Conservation (phyloP, 2,329 filamentous ascomycete genomes). For the Diplodia intermedia region DNA sequence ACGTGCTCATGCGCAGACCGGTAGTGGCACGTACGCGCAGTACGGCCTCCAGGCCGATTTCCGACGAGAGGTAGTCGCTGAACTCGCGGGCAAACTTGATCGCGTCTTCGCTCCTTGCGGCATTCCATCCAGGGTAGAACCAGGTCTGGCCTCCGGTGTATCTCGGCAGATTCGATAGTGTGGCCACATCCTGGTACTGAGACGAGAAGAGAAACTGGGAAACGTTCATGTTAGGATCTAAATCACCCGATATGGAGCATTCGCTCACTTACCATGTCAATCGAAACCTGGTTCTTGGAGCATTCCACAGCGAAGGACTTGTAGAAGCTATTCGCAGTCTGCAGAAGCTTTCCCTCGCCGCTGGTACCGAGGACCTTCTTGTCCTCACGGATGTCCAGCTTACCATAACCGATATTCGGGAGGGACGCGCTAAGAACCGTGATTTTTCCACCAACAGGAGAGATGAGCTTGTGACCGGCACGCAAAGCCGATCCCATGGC, state of each 20-base stretch:
- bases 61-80: conserved; percentile 93
- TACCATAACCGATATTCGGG: conserved; percentile 87
- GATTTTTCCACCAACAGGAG: conserved; percentile 92
- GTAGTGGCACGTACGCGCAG: conserved; percentile 94
- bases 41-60: conserved; percentile 95
- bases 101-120: conserved; percentile 89
- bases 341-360: conserved; percentile 85
- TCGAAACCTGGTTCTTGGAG: conserved; percentile 97
- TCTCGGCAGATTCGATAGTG: conserved; percentile 89
- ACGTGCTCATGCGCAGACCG: conserved; percentile 93
- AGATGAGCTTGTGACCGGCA: conserved; percentile 94
- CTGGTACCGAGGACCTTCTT: conserved; percentile 94
- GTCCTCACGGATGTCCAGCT: conserved; percentile 92
- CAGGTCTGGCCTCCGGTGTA: conserved; percentile 98
- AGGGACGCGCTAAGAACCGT: conserved; percentile 88
- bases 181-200: conserved; percentile 96
- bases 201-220: conserved; percentile 85
- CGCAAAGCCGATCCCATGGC: conserved; percentile 93
- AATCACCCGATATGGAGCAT: background rate
- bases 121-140: conserved; percentile 98
- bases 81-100: conserved; percentile 98
- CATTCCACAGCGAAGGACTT: conserved; percentile 99
- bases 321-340: conserved; percentile 96
- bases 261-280: conserved; percentile 72
- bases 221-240: background rate